Base-by-base conservation (phyloP, 306 rosid species). In the Albizia julibrissin region DNA sequence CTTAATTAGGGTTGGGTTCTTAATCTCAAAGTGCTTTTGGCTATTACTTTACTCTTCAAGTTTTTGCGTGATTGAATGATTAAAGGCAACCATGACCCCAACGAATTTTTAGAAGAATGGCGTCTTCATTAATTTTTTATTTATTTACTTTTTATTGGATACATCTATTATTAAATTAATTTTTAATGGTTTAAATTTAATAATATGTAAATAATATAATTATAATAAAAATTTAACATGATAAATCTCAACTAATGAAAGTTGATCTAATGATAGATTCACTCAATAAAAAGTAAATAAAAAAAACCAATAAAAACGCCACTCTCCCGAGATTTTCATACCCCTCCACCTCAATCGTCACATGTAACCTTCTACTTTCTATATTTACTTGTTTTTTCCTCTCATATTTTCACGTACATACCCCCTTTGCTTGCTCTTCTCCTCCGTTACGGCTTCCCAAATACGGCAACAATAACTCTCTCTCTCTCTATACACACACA, bases 1-100 rank as follows among this genome's bases (percentile, higher is more conserved):
- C 29, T 37, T 62, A n/a, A n/a, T n/a, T n/a, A 61, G 82, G 70
- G 49, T 34, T 13, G 58, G 34, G 58, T 73, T 79, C 34, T 12
- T 65, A 68, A 82, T 77, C 71, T 65, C 70, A 76, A 80, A 81
- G 86, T 74, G 83, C 87, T 77, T 82, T 86, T 78, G 77, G 77
- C 59, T 72, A 18, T 34, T 37, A 71, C 86, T 83, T 87, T 87
- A 74, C 69, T 66, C 69, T 76, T 81, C 70, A 75, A 71, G 40
- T 40, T n/a, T n/a, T 27, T 79, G 65, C 46, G 74, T 24, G 70
- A 83, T 73, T 83, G 84, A 83, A 76, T 81, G 80, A 76, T 75
- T 64, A 75, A 81, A 70, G 91, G 61, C 80, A 71, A 8, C 64
- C 34, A 10, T 44, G 79, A 56, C 79, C 82, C 69, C 64, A 29